These are phyloP conservation scores for Lumnitzera racemosa DNA, from an alignment of 345 rosid genomes.

Conservation along the genomic window DNA sequence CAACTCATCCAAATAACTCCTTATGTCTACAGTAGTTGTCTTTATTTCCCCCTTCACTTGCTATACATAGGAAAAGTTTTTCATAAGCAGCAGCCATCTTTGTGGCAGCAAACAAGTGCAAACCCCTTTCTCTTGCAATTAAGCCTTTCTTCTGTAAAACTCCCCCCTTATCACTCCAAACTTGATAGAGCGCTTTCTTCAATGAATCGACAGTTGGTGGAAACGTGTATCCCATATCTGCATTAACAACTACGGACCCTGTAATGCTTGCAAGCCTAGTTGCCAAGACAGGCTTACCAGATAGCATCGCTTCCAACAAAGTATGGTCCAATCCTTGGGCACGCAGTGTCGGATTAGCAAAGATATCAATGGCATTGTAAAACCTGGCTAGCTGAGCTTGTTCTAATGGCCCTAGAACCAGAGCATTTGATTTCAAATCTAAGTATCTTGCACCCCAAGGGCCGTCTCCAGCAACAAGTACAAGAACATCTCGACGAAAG, in stretches of 20 bases:
- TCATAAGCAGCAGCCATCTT: slow-evolving; percentile 91
- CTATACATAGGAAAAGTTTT: slow-evolving; percentile 74
- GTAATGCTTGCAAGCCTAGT: slow-evolving; percentile 83
- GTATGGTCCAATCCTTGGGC: slow-evolving; percentile 95
- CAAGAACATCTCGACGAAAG: slow-evolving; percentile 34
- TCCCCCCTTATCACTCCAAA: slow-evolving; percentile 51
- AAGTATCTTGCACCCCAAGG: slow-evolving; percentile 85
- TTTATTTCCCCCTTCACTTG: slow-evolving; percentile 15
- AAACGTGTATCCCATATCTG: slow-evolving; percentile 65
- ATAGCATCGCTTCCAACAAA: slow-evolving; percentile 78
- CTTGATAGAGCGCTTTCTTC: slow-evolving; percentile 38
- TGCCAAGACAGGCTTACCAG: slow-evolving; percentile 73
- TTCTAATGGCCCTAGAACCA: slow-evolving; percentile 76
- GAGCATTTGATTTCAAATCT: slow-evolving; percentile 53
- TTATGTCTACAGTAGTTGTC: slow-evolving; percentile 38
- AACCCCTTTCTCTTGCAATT: slow-evolving; percentile 52
- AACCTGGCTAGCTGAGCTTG: slow-evolving; percentile 66
- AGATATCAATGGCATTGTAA: slow-evolving; percentile 76
- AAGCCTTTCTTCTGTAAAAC: slow-evolving; percentile 58
- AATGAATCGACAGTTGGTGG: slow-evolving; percentile 65
- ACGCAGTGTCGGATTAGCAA: slow-evolving; percentile 79
- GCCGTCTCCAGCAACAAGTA: slow-evolving; percentile 90
- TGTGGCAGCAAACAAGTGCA: slow-evolving; percentile 70
- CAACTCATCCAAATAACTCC: slow-evolving; percentile 2
- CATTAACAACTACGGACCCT: slow-evolving; percentile 54